Conservation (phyloP, 2,329 filamentous ascomycete species). For the Diplodia seriata region DNA sequence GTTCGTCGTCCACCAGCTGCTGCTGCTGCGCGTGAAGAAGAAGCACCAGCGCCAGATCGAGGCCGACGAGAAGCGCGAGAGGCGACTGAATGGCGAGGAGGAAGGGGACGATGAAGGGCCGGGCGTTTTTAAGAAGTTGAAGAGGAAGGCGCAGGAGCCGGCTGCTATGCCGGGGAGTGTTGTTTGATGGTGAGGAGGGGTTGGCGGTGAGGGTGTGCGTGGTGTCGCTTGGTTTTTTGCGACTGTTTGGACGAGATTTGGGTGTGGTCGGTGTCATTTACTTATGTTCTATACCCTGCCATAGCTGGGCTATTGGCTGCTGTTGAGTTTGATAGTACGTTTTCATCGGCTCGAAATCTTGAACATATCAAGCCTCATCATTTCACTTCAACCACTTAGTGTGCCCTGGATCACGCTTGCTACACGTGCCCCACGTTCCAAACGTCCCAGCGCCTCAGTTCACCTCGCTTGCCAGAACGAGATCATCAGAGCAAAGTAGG, state of each 20-base stretch:
- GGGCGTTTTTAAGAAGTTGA: not conserved
- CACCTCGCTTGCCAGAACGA: too few species aligned
- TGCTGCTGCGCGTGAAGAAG: slow-evolving; percentile 44
- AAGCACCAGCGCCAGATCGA: slow-evolving; percentile 44
- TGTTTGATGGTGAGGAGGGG: not conserved
- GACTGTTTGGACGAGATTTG: too few species aligned
- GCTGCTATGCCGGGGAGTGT: slow-evolving; percentile 9
- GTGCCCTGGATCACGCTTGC: too few species aligned
- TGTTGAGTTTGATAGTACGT: not conserved
- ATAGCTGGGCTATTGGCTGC: not conserved
- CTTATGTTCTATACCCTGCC: slow-evolving; percentile 3
- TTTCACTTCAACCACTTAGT: too few species aligned
- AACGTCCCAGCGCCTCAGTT: too few species aligned
- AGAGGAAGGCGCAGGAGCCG: slow-evolving; percentile 17
- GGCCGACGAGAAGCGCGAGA: slow-evolving; percentile 33
- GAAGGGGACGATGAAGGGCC: not conserved
- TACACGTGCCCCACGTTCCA: too few species aligned
- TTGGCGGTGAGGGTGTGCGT: too few species aligned
- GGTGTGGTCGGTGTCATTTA: not conserved
- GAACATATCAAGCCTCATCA: too few species aligned
- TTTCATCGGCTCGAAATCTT: too few species aligned
- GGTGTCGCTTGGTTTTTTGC: not conserved
- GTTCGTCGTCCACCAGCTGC: slow-evolving; percentile 49
- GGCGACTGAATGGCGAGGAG: not conserved
- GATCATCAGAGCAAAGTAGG: too few species aligned